These are phyloP conservation scores for Amphichorda felina DNA, from an alignment of 2,329 filamentous ascomycete genomes.

Conservation along the genomic window DNA sequence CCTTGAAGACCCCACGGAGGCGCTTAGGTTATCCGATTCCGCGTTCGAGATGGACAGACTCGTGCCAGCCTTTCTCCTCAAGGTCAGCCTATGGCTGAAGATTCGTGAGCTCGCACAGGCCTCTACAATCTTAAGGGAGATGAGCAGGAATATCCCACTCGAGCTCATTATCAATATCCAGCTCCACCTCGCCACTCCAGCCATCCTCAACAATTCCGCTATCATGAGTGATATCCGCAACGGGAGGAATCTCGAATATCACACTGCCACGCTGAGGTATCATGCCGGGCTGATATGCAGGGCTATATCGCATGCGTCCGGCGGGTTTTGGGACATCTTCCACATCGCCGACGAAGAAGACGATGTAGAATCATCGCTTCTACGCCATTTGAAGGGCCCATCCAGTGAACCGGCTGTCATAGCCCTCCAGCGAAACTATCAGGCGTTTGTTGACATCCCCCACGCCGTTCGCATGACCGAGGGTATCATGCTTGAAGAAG, in stretches of 20 bases:
- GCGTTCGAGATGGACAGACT: not conserved
- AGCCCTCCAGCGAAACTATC: not conserved
- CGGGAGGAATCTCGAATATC: not conserved
- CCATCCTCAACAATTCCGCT: not conserved
- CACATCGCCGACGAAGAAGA: not conserved
- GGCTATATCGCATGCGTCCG: not conserved
- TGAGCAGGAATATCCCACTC: too few species aligned
- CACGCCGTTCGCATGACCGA: not conserved
- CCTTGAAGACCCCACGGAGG: not conserved
- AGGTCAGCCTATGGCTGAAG: not conserved
- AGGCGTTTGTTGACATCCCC: not conserved
- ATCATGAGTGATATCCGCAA: not conserved
- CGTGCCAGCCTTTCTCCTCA: not conserved
- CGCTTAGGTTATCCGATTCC: not conserved
- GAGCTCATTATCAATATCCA: not conserved
- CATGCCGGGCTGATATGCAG: not conserved
- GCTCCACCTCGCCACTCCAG: not conserved
- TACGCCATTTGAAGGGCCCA: not conserved
- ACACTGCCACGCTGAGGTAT: not conserved
- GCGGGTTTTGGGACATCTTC: not conserved
- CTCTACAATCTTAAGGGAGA: too few species aligned
- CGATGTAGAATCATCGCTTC: not conserved
- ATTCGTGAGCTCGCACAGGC: not conserved
- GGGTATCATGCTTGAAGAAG: too few species aligned
- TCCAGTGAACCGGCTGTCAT: not conserved